phyloP scores from a whole-genome alignment of 106 monocot species.

The Dioscorea zingiberensis region DNA sequence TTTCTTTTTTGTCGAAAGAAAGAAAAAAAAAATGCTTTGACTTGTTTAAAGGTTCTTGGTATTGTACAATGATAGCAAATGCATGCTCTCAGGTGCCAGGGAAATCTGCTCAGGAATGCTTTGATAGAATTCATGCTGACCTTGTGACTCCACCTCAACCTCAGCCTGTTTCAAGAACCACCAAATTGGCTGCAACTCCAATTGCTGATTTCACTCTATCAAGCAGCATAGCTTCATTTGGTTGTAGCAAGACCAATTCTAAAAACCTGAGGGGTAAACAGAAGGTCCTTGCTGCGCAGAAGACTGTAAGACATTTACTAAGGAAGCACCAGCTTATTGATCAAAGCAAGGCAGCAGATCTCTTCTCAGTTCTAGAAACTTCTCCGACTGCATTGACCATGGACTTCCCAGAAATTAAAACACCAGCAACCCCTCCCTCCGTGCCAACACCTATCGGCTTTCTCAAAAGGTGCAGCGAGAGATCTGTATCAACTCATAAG shows the following conservation, averaged over 20 bases:
- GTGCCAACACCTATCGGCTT: not conserved
- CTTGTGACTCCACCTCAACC: slow-evolving; percentile 41
- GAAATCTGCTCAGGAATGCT: slow-evolving; percentile 63
- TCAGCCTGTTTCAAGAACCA: slow-evolving; percentile 28
- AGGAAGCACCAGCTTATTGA: slow-evolving; percentile 32
- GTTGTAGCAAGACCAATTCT: not conserved
- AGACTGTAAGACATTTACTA: slow-evolving; percentile 47
- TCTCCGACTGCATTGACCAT: slow-evolving; percentile 15
- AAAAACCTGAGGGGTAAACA: slow-evolving; percentile 29
- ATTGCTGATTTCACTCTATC: slow-evolving; percentile 24
- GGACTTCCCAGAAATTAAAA: slow-evolving; percentile 6
- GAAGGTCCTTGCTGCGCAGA: slow-evolving; percentile 41
- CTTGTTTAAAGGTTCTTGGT: not conserved
- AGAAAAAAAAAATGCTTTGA: not conserved
- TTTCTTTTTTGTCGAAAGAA: too few species aligned
- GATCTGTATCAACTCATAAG: slow-evolving; percentile 13
- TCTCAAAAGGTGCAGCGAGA: slow-evolving; percentile 19
- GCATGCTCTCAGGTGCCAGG: slow-evolving; percentile 47
- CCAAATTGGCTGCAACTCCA: slow-evolving; percentile 26
- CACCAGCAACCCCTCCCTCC: slow-evolving; percentile 8
- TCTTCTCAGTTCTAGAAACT: slow-evolving; percentile 54
- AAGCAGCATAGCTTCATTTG: slow-evolving; percentile 2
- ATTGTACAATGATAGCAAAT: not conserved
- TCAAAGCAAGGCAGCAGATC: slow-evolving; percentile 42
- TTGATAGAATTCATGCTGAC: slow-evolving; percentile 45